A percentile compares a stretch with the other conserved stretches of the same genome.
These are phyloP conservation scores for Scleromitrula shiraiana DNA, from an alignment of 2,329 filamentous ascomycete genomes.

Conservation along the genomic window DNA sequence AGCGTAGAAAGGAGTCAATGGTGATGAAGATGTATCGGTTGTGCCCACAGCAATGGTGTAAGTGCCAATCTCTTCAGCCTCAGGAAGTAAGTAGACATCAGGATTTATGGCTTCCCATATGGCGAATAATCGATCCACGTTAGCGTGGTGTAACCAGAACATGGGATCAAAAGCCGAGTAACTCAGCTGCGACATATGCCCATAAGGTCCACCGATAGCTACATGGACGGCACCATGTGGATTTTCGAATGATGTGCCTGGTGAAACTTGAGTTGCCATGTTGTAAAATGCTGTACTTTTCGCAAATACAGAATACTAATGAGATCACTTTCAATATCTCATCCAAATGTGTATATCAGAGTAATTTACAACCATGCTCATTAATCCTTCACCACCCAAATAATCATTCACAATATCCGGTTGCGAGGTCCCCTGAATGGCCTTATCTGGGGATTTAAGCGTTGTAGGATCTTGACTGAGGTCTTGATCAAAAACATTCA, in stretches of 20 bases:
- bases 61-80: constrained; percentile 27
- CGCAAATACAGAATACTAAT: not conserved
- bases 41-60: constrained; percentile 24
- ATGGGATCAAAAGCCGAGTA: constrained; percentile 40
- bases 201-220: constrained; percentile 30
- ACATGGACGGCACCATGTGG: constrained; percentile 39
- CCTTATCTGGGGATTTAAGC: not conserved
- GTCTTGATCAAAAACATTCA: not conserved
- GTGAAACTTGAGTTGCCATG: not conserved
- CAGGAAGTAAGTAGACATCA: constrained; percentile 24
- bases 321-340: not conserved
- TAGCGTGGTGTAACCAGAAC: constrained; percentile 46
- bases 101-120: constrained; percentile 40
- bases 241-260: constrained; percentile 33
- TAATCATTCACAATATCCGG: not conserved
- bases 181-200: constrained; percentile 35
- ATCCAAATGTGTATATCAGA: not conserved
- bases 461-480: constrained; percentile 13
- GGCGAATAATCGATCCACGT: constrained; percentile 53
- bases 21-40: constrained; percentile 24
- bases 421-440: not conserved
- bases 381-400: not conserved
- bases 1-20: constrained; percentile 20
- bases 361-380: not conserved
- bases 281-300: not conserved